Evolutionary conservation across 768 basidiomycete genomes (phyloP), one percentile per base, ranked within the genome.

Genomic region (Lactarius sanguifluus): DNA sequence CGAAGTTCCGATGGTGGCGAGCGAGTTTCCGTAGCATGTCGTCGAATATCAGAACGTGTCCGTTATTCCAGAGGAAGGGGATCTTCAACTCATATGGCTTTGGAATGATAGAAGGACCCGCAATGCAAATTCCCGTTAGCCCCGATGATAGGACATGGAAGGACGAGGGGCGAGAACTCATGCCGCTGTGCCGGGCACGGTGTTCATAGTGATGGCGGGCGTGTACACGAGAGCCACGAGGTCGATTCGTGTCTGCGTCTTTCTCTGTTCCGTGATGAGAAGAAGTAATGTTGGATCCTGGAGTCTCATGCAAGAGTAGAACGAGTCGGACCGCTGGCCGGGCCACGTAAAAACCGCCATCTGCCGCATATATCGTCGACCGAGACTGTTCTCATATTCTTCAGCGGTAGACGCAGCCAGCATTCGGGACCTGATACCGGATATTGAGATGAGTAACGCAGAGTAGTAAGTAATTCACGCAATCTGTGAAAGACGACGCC

Each of bases 291-390:
- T 34, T 45, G 20, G 20, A n/a, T 45, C 20, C 59, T 62, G 62
- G 30, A 28, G 36, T 56, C 30, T 57, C 28, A 55, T 34, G 32
- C 30, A 40, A 38, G 38, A 20, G 40, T 40, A 25, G 52, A 40
- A 55, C 32, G 9, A 8, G 43, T 64, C 62, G 57, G 63, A 36
- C 63, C 45, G 63, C 36, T 64, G 34, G 18, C 63, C 57, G 63
- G n/a, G 50, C 50, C 50, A 52, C 50, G 13, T 25, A 52, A 52
- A 52, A 52, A 25, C 50, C 50, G 50, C 23, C 50, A 25, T 52
- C 50, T 13, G 23, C 13, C 50, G 13, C 50, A 25, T 23, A 12
- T 6, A 25, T 52, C 50, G 25, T 52, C 25, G 50, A 25, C 23
- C n/a, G 47, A 50, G 47, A 12, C 25, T 25, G 12, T 52, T 6